Conservation (phyloP, 169 alveolate species). For the Plasmodium gonderi region DNA sequence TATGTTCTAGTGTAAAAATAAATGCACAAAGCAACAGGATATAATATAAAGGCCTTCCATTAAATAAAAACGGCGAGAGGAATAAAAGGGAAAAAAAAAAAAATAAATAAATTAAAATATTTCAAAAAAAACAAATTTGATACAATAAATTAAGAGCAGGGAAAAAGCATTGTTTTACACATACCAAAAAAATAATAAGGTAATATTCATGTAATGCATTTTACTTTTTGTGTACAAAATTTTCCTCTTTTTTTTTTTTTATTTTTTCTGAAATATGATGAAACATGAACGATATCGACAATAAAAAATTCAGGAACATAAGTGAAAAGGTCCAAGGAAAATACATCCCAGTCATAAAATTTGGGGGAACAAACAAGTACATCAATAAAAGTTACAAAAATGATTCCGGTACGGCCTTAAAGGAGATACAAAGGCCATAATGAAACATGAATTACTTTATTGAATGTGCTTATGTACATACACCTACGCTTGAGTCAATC, state of each 20-base stretch:
- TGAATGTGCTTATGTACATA: background rate
- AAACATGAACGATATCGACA: conserved; percentile 65
- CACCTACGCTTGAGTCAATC: background rate
- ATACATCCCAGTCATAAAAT: conserved; percentile 64
- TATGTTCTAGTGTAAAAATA: background rate
- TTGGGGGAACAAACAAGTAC: conserved; percentile 71
- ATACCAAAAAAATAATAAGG: background rate
- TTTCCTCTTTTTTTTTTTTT: background rate
- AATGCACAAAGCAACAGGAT: background rate
- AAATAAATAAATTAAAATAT: background rate
- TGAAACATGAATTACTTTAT: background rate
- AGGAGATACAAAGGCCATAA: background rate
- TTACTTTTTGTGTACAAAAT: background rate
- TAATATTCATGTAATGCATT: background rate
- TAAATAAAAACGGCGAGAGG: background rate
- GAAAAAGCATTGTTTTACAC: background rate
- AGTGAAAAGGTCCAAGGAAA: conserved; percentile 51
- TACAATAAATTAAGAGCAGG: background rate
- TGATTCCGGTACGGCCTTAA: conserved; percentile 27
- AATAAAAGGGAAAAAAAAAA: background rate
- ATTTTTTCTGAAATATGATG: conserved; percentile 34
- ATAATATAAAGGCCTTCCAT: background rate
- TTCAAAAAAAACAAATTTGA: background rate
- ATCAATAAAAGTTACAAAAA: conserved; percentile 56
- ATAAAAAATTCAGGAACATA: conserved; percentile 48